Evolutionary conservation across 2,329 filamentous ascomycete species (phyloP), one percentile per base, ranked within the genome.

Genomic region (Fusarium incarnatum): DNA sequence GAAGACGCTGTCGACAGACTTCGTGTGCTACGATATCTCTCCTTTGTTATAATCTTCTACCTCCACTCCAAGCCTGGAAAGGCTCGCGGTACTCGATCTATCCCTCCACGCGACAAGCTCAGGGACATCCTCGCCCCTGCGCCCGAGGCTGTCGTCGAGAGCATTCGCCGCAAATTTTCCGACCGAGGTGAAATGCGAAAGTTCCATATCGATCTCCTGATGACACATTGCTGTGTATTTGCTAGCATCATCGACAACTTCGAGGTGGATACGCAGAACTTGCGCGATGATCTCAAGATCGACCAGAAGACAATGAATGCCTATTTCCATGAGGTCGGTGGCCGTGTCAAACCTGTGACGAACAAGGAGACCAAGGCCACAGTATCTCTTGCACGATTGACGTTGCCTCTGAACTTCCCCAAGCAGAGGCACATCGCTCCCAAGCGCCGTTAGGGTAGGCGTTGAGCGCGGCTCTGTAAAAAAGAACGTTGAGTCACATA

Each of bases 331-430:
- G 93, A 95, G 79, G 89, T 96, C 70, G 93, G 93, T 23, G 92
- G 90, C 30, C 88, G 85, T 72, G 84, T 93, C 30, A 88, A 86
- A 77, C 81, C 84, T 70, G 84, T 87, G 61, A 85, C 89, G 70
- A 87, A 86, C 32, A 90, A 89, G 70, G 87, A 88, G 58, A 88
- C 88, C 59, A 88, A 89, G 66, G 86, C 81, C 63, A 79, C 79
- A 60, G 74, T 80, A 30, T 81, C 86, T 64, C 82, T 94, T 52
- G 94, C 92, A 15, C 89, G 89, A 72, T 82, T 98, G 74, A 88
- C 86, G 73, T 79, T 98, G 67, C 96, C 96, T 5, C 82, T 98
- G 48, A 86, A 90, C 63, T 98, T 98, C 78, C 96, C 95, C 2
- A 94, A 91, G 82, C 80, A 81, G 73, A 77, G 78, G 54, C 75